Evolutionary conservation across 208 protist genomes (phyloP).

Genomic region (Leishmania major): DNA sequence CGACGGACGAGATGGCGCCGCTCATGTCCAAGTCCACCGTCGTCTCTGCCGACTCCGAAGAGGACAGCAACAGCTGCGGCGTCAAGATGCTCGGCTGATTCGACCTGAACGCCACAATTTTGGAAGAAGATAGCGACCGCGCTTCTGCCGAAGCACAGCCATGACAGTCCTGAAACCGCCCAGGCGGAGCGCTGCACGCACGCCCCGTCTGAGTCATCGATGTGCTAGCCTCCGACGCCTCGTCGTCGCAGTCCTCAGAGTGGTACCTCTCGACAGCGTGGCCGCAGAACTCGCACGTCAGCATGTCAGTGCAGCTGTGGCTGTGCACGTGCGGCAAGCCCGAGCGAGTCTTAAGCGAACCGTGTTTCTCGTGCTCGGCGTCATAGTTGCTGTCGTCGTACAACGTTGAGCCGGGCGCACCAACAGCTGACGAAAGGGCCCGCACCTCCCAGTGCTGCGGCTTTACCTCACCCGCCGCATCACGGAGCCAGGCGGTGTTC

Average conservation of each 20-base stretch:
- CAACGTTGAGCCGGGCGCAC: neutral
- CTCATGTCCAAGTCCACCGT: neutral
- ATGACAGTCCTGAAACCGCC: neutral
- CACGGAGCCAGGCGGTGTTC: neutral
- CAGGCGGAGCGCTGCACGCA: neutral
- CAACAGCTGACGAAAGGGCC: neutral
- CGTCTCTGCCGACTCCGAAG: slow-evolving; percentile 10
- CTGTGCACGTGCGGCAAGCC: neutral
- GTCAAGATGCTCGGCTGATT: neutral
- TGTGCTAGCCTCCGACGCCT: neutral
- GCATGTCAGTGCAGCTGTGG: neutral
- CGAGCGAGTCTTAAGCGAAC: neutral
- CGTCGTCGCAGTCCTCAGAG: neutral
- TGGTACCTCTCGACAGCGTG: neutral
- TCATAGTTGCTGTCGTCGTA: neutral
- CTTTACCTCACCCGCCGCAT: neutral
- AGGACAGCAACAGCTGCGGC: neutral
- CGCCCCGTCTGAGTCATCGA: neutral
- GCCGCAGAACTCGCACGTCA: slow-evolving; percentile 14
- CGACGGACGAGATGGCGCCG: neutral
- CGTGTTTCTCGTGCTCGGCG: neutral
- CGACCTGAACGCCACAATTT: neutral
- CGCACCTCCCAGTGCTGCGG: neutral
- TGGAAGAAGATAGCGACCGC: neutral
- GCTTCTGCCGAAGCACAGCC: neutral